Base-by-base conservation (phyloP, 305 asterid genomes). In the Plantago coronopus region DNA sequence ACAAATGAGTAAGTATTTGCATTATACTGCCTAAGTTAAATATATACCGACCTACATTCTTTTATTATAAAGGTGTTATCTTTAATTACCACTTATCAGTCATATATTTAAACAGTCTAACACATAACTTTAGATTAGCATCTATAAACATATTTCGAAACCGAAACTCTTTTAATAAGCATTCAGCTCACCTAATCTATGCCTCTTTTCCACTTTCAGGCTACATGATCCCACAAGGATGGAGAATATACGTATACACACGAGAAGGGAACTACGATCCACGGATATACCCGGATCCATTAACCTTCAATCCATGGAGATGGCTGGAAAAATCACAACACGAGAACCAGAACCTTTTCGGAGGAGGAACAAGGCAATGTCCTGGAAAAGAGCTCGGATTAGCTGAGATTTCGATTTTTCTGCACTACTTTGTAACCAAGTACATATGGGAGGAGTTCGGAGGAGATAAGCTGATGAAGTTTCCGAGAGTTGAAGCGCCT, bases 211-310 rank as follows among this genome's bases (percentile, higher is more conserved):
- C 34, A 34, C 45, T 77, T 70, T 40, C 91, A 94, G 99, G 97
- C 19, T 94, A 82, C 61, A 64, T 78, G 23, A 83, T 94, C 64
- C 96, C 99, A 18, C 66, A 80, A 64, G 99, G 96, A 72, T 94
- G 99, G 99, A 87, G 96, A 75, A 94, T 94, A 61, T 94, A 94
- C 61, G 99, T 94, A 44, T 94, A 94, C 74, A 94, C 99, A 15
- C 85, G 99, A 71, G 99, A 93, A 77, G 84, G 89, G 70, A 94
- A 89, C 72, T 94, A 94, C 61, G 99, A 94, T 57, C 86, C 95
- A 20, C 45, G 75, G 58, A 69, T 85, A 34, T 94, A 94, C 72
- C 95, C 96, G 7, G 95, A 89, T 68, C 97, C 99, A 11, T 76
- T 69, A 1, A 76, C 86, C 58, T 94, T 94, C 81, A 94, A 89